Evolutionary conservation across 805 yeast genomes (phyloP).

Genomic region (Saccharomyces paradoxus): DNA sequence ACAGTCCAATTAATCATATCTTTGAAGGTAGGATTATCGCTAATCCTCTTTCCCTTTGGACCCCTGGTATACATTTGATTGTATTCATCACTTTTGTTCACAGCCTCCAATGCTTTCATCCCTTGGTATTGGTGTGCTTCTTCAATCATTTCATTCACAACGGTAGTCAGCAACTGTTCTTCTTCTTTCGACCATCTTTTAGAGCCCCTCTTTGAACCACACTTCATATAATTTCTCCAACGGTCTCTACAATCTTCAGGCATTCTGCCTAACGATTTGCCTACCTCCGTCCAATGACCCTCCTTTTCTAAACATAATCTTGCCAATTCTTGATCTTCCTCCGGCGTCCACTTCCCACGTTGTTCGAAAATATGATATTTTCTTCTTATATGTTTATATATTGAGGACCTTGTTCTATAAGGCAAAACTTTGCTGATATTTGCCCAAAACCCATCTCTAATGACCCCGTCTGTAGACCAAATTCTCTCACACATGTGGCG

Average conservation of each 20-base stretch:
- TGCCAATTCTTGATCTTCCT: constrained; percentile 65
- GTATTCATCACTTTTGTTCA: constrained; percentile 12
- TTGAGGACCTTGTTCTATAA: constrained; percentile 76
- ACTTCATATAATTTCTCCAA: constrained; percentile 91
- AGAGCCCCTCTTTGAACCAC: constrained; percentile 67
- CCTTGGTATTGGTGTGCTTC: constrained; percentile 21
- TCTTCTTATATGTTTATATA: constrained; percentile 88
- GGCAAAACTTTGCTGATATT: constrained; percentile 71
- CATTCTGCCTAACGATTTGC: constrained; percentile 77
- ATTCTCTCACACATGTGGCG: constrained; percentile 72
- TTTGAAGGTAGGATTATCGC: constrained; percentile 21
- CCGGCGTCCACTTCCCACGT: constrained; percentile 84
- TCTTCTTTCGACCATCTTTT: constrained; percentile 77
- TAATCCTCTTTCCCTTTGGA: constrained; percentile 15
- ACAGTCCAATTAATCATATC: constrained; percentile 79
- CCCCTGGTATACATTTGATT: constrained; percentile 7
- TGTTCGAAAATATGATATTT: constrained; percentile 80
- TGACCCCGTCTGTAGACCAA: constrained; percentile 77
- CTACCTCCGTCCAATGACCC: constrained; percentile 85
- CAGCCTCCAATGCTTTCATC: constrained; percentile 8
- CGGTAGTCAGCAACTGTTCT: constrained; percentile 51
- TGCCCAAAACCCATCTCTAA: constrained; percentile 89
- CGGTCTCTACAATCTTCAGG: constrained; percentile 97
- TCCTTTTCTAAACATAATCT: constrained; percentile 56
- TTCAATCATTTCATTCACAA: constrained; percentile 44